phyloP scores from a whole-genome alignment of 305 asterid species.

The Fraxinus sp. region DNA sequence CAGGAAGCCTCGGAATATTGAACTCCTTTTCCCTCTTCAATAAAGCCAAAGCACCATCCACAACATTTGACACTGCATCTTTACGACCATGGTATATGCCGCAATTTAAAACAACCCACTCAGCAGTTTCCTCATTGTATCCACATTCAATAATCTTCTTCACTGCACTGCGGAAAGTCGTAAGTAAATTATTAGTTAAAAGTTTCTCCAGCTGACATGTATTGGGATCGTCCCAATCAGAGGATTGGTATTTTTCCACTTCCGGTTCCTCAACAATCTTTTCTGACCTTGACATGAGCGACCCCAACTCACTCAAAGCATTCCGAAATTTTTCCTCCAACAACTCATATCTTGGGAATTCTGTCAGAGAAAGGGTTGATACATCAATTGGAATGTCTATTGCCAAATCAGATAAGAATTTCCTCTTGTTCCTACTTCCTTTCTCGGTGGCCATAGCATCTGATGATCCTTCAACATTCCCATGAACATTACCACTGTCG shows the following conservation, averaged over 20 bases:
- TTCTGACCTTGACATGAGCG: slow-evolving; percentile 29
- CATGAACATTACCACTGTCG: slow-evolving; percentile 32
- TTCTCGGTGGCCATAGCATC: slow-evolving; percentile 31
- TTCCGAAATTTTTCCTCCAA: slow-evolving; percentile 39
- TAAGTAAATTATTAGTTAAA: slow-evolving; percentile 36
- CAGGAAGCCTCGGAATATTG: slow-evolving; percentile 29
- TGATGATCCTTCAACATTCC: slow-evolving; percentile 24
- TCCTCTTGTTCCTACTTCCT: slow-evolving; percentile 66
- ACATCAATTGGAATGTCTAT: slow-evolving; percentile 30
- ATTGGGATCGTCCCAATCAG: slow-evolving; percentile 62
- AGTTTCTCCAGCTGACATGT: slow-evolving; percentile 55
- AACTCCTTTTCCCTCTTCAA: slow-evolving; percentile 42
- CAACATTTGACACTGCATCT: slow-evolving; percentile 57
- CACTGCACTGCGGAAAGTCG: slow-evolving; percentile 46
- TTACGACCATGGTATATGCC: slow-evolving; percentile 59
- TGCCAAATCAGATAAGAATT: slow-evolving; percentile 44
- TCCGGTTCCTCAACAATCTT: slow-evolving; percentile 29
- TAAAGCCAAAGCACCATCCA: slow-evolving; percentile 61
- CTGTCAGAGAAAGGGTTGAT: slow-evolving; percentile 38
- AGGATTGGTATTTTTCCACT: slow-evolving; percentile 28
- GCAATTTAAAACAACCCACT: slow-evolving; percentile 57
- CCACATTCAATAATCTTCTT: slow-evolving; percentile 58
- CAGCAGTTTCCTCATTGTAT: slow-evolving; percentile 52
- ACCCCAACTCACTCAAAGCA: slow-evolving; percentile 33
- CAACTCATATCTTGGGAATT: slow-evolving; percentile 52